Base-by-base conservation (phyloP, 2,329 filamentous ascomycete species). In the Dactylellina cionopaga region DNA sequence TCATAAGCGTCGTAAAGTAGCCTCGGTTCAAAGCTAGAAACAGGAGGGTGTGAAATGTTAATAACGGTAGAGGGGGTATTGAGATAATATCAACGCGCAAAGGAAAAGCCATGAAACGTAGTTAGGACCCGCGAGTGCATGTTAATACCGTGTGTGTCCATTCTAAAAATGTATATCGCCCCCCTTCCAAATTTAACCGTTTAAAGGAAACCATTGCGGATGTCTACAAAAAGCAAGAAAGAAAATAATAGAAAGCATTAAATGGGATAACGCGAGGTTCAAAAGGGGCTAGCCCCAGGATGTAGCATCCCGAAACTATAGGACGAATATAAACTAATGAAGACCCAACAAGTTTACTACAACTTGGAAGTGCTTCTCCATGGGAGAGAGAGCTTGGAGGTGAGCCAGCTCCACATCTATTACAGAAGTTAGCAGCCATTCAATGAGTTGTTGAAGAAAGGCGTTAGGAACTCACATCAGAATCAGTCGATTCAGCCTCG, bases 351-450 rank as follows among this genome's bases (percentile, higher is more conserved):
- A 71, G 43, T 35, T 52, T 51, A 64, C 65, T 72, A 72, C 68
- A 72, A 63, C 59, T 72, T 72, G 47, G 66, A 55, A 24, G 25
- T 22, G 52, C 59, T n/a, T n/a, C n/a, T 72, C 68, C 68, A 72
- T 41, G 68, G 68, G 19, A 72, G 68, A 9, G 68, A 72, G 15
- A 72, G 68, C 52, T 72, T 72, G 37, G 68, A 72, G 1, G 59
- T 72, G 43, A 72, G 68, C 68, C 68, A 72, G n/a, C 17, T 54
- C 68, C 68, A 72, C 68, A 72, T 72, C 68, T 72, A 33, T 13
- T 31, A 19, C 31, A 15, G 5, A 54, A 5, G 43, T 72, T 47
- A 64, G 52, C 31, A 47, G 25, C n/a, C 1, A 17, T 39, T 5
- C 31, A 5, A 33, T 35, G 22, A 15, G n/a, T n/a, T n/a, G n/a